A percentile compares a stretch with the other conserved stretches of the same genome.
These are phyloP conservation scores for Musa beccarii DNA, from an alignment of 176 grass and related monocot species.

Conservation along the genomic window DNA sequence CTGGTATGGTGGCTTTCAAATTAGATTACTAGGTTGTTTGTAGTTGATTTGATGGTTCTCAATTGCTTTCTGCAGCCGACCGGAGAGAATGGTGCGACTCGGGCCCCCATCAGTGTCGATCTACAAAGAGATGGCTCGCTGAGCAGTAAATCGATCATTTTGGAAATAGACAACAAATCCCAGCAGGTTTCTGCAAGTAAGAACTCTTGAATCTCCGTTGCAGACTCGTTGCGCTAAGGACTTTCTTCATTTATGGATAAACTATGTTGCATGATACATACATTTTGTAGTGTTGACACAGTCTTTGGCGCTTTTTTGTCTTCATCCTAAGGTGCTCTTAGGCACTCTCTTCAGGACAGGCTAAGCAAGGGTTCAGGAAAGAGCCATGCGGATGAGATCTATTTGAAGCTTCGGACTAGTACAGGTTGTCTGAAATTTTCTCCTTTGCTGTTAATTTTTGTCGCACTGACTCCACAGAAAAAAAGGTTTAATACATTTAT, in stretches of 20 bases:
- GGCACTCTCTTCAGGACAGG: slow-evolving; percentile 75
- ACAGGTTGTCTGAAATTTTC: slow-evolving; percentile 24
- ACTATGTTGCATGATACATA: background rate
- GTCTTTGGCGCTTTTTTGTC: background rate
- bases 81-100: slow-evolving; percentile 83
- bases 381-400: slow-evolving; percentile 51
- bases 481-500: background rate
- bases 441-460: background rate
- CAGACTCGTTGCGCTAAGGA: no score
- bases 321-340: slow-evolving; percentile 52
- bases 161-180: slow-evolving; percentile 72
- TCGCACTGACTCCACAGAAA: background rate
- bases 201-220: slow-evolving; percentile 9
- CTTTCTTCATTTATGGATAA: background rate
- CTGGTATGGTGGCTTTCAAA: slow-evolving; percentile 45
- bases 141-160: slow-evolving; percentile 57
- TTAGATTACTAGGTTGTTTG: background rate
- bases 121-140: slow-evolving; percentile 57
- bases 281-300: background rate
- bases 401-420: slow-evolving; percentile 55
- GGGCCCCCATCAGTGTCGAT: slow-evolving; percentile 52
- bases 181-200: slow-evolving; percentile 84
- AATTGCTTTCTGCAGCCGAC: slow-evolving; percentile 43
- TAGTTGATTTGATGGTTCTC: background rate
- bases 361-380: slow-evolving; percentile 42